phyloP scores from a whole-genome alignment of 2,329 filamentous ascomycete genomes.

The Epichloe gansuensis region DNA sequence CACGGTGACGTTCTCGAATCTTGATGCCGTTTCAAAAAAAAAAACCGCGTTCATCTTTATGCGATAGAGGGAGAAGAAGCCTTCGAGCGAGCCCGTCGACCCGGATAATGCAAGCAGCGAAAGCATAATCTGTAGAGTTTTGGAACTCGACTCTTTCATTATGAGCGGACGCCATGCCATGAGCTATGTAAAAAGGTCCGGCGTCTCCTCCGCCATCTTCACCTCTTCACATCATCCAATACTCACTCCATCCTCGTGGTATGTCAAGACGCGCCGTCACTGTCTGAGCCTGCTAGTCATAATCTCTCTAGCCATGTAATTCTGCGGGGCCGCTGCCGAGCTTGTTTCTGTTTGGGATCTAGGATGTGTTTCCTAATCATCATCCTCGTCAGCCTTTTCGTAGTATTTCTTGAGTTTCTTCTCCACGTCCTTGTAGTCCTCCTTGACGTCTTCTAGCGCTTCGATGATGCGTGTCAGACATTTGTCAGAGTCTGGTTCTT shows the following conservation, averaged over 20 bases:
- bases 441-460: constrained; percentile 58
- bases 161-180: neutral
- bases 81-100: too few species aligned
- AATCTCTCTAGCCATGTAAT: neutral
- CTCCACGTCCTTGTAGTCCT: constrained; percentile 64
- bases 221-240: neutral
- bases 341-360: neutral
- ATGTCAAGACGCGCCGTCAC: too few species aligned
- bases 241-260: neutral
- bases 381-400: constrained; percentile 12
- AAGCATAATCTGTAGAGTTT: neutral
- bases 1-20: too few species aligned
- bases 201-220: neutral
- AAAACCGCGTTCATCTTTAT: too few species aligned
- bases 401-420: constrained; percentile 58
- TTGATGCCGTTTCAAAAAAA: too few species aligned
- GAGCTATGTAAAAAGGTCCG: neutral
- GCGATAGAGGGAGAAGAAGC: too few species aligned
- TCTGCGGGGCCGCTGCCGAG: neutral
- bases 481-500: constrained; percentile 51
- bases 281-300: neutral
- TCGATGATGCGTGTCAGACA: constrained; percentile 59
- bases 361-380: constrained; percentile 8
- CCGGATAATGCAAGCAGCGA: neutral
- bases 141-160: neutral